Base-by-base conservation (phyloP, 179 eudicot species). In the Drosera spatulata region DNA sequence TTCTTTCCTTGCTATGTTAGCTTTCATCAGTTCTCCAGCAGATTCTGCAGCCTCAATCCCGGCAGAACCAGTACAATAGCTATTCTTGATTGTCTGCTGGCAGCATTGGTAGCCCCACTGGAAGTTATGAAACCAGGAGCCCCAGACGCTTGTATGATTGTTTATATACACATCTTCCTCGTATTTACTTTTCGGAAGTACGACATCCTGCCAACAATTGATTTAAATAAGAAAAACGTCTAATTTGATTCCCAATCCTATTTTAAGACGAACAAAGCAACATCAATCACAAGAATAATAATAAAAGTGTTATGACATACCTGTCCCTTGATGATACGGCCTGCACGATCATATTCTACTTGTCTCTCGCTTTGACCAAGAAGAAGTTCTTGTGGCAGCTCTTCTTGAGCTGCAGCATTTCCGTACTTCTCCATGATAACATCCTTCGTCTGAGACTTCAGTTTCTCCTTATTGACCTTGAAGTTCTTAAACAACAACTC, bases 51-150 rank as follows among this genome's bases (percentile, higher is more conserved):
- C 96, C 77, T 91, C 98, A 67, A 91, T 91, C 50, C 98, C 98
- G 72, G 98, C 91, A 65, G 86, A 80, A 41, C 98, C 96, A 0
- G 96, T 91, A 64, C 98, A 91, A 62, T 88, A 88, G 73, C 96
- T 91, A 76, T 91, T 91, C 50, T 85, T 69, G 51, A 88, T 68
- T 3, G 79, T 73, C 72, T 88, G 95, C 52, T 76, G 81, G 66
- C 98, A 91, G 69, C 96, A 88, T 65, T 77, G 85, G 74, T 88
- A 91, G 38, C 95, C 97, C 97, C 97, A 91, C 53, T 85, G 97
- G 61, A 82, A 82, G 70, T 85, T 86, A 60, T 70, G 82, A 94
- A 94, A 91, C 96, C 94, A 91, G 0, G 97, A 91, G 13, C 97
- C 97, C 96, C 94, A 91, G 4, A 85, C 94, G 66, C 72, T 75